These are phyloP conservation scores for Tetrahymena thermophila DNA, from an alignment of 73 alveolate species.

Conservation along the genomic window DNA sequence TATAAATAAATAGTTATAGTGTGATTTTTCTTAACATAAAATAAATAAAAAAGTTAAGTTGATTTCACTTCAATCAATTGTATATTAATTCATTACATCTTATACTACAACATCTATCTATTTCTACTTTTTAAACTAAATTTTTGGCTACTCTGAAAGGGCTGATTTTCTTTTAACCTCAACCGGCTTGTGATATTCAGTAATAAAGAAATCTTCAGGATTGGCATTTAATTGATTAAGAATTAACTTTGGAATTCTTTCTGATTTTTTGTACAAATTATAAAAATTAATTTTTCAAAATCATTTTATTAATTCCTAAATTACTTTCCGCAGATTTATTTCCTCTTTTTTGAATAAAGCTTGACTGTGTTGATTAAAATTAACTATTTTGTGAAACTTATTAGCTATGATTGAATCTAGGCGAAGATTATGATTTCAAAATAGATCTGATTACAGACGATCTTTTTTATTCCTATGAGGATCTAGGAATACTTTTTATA, in stretches of 20 bases:
- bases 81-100: background rate
- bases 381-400: background rate
- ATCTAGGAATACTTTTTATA: background rate
- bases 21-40: background rate
- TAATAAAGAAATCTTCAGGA: background rate
- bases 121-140: background rate
- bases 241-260: background rate
- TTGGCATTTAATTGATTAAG: background rate
- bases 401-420: background rate
- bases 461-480: background rate
- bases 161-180: background rate
- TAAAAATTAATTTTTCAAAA: background rate
- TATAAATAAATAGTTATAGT: background rate
- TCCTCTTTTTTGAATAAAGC: background rate
- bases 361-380: background rate
- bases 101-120: background rate
- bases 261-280: background rate
- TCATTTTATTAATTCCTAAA: background rate
- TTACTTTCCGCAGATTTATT: background rate
- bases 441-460: background rate
- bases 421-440: background rate
- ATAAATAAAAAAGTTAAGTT: background rate
- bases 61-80: no score
- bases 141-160: background rate
- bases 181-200: background rate